Conservation (phyloP, 1,139 yeast genomes). For the Geotrichum reessii region DNA sequence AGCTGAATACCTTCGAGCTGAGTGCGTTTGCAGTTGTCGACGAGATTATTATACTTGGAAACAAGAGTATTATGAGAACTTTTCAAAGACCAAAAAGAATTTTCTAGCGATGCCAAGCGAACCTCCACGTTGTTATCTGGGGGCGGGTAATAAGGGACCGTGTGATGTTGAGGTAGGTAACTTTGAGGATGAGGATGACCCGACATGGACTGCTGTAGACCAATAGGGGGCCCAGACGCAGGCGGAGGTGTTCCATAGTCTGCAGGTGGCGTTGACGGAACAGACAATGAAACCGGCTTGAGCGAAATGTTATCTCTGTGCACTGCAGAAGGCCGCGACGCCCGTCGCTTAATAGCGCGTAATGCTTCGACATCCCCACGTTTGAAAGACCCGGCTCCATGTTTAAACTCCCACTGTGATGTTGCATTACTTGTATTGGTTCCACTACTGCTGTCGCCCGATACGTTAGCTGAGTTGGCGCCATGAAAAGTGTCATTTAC, state of each 20-base stretch:
- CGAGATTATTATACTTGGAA: slow-evolving; percentile 12
- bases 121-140: slow-evolving; percentile 19
- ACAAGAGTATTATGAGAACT: slow-evolving; percentile 12
- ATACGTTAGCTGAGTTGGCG: slow-evolving; percentile 15
- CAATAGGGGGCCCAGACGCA: slow-evolving; percentile 5
- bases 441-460: slow-evolving; percentile 18
- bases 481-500: slow-evolving; percentile 32
- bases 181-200: slow-evolving; percentile 16
- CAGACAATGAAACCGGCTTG: slow-evolving; percentile 31
- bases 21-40: slow-evolving; percentile 15
- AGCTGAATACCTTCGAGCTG: slow-evolving; percentile 14
- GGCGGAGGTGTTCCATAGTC: slow-evolving; percentile 18
- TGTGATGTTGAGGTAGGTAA: slow-evolving; percentile 16
- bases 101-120: slow-evolving; percentile 25
- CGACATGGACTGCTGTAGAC: slow-evolving; percentile 8
- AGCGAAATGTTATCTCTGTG: slow-evolving; percentile 30
- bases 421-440: slow-evolving; percentile 12
- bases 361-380: slow-evolving; percentile 68
- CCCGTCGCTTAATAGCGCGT: slow-evolving; percentile 61
- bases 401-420: slow-evolving; percentile 80
- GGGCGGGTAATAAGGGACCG: slow-evolving; percentile 15
- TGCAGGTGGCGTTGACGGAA: slow-evolving; percentile 28
- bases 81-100: slow-evolving; percentile 18
- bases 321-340: slow-evolving; percentile 36
- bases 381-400: slow-evolving; percentile 55